Conservation (phyloP, 805 yeast species). For the Kuraishia capsulata region DNA sequence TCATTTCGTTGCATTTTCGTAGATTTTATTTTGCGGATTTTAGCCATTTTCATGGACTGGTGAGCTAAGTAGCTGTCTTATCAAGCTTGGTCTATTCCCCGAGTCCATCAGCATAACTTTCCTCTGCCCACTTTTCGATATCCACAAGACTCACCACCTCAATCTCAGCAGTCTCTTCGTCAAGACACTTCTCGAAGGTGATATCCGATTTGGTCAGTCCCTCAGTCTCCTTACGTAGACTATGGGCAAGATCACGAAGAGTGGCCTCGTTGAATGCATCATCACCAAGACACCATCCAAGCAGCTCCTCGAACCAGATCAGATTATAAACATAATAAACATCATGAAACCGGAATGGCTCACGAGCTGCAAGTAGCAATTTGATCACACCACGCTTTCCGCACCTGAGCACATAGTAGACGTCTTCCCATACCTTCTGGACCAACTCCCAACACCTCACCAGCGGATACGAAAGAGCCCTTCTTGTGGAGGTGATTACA, state of each 20-base stretch:
- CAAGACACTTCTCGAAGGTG: constrained; percentile 43
- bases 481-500: constrained; percentile 52
- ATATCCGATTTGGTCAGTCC: constrained; percentile 33
- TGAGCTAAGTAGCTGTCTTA: no score
- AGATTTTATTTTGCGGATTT: no score
- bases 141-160: constrained; percentile 23
- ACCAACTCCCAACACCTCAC: constrained; percentile 62
- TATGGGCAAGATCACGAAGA: constrained; percentile 58
- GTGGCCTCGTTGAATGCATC: constrained; percentile 51
- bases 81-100: no score
- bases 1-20: no score
- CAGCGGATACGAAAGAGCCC: constrained; percentile 74
- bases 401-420: constrained; percentile 48
- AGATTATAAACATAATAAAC: constrained; percentile 77
- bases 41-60: no score
- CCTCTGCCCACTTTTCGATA: constrained; percentile 50
- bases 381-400: constrained; percentile 64
- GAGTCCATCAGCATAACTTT: no score
- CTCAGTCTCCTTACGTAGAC: constrained; percentile 37
- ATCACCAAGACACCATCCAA: constrained; percentile 56
- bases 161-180: constrained; percentile 11
- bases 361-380: constrained; percentile 51
- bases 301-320: constrained; percentile 67
- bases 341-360: constrained; percentile 75
- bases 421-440: constrained; percentile 66